These are phyloP conservation scores for Yamadazyma kitorensis DNA, from an alignment of 805 yeast genomes.

Conservation along the genomic window DNA sequence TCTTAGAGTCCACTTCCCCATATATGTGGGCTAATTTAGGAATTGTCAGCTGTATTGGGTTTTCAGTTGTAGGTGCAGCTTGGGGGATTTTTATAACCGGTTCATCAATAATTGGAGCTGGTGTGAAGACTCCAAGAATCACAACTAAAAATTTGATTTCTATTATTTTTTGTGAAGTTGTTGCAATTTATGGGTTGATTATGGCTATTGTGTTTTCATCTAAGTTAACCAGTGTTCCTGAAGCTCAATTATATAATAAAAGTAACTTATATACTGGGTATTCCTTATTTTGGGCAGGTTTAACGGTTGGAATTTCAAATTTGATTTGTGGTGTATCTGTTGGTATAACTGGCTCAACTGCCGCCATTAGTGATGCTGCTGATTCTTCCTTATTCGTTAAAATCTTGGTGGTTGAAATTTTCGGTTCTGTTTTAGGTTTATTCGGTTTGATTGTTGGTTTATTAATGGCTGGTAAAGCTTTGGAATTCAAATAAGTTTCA, in stretches of 20 bases:
- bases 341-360: conserved; percentile 98
- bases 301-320: conserved; percentile 91
- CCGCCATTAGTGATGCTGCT: conserved; percentile 97
- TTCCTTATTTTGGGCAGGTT: conserved; percentile 96
- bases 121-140: conserved; percentile 96
- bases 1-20: conserved; percentile 82
- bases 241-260: conserved; percentile 64
- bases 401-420: conserved; percentile 94
- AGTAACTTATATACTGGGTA: conserved; percentile 92
- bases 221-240: conserved; percentile 68
- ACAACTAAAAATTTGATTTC: conserved; percentile 95
- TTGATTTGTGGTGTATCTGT: conserved; percentile 96
- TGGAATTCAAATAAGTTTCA: conserved; percentile 61
- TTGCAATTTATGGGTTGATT: conserved; percentile 95
- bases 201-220: conserved; percentile 97
- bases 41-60: conserved; percentile 85
- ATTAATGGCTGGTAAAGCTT: conserved; percentile 94
- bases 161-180: conserved; percentile 98
- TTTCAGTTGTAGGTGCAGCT: conserved; percentile 96
- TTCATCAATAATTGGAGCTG: conserved; percentile 92
- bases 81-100: conserved; percentile 99
- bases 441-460: conserved; percentile 96
- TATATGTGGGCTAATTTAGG: conserved; percentile 97
- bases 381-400: conserved; percentile 93
- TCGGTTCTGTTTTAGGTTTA: conserved; percentile 93